phyloP scores from a whole-genome alignment of 345 rosid genomes.

The sweet orange (Citrus sinensis) region DNA sequence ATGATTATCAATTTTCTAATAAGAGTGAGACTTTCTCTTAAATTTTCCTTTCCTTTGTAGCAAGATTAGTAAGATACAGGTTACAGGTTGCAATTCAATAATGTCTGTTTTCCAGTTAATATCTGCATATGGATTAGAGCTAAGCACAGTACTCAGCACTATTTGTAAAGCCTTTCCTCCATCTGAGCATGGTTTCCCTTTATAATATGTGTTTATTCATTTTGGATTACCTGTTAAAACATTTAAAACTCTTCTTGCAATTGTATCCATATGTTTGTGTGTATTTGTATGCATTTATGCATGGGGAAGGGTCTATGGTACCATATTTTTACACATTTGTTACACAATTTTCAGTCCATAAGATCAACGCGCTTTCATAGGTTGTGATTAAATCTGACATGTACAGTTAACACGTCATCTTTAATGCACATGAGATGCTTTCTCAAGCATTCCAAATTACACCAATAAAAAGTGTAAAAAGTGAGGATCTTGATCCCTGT shows the following conservation, averaged over 20 bases:
- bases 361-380: not conserved
- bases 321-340: not conserved
- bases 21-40: constrained; percentile 60
- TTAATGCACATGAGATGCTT: not conserved
- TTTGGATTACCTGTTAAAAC: not conserved
- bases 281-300: not conserved
- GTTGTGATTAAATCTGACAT: not conserved
- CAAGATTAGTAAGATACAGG: constrained; percentile 2
- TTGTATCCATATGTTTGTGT: not conserved
- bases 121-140: not conserved
- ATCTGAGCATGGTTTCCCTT: not conserved
- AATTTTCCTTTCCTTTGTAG: constrained; percentile 9
- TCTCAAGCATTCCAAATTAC: not conserved
- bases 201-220: not conserved
- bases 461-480: not conserved
- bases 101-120: not conserved
- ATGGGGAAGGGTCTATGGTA: not conserved
- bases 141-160: not conserved
- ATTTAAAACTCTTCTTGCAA: not conserved
- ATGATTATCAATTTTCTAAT: constrained; percentile 98
- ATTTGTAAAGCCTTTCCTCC: not conserved
- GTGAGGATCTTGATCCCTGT: not conserved
- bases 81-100: not conserved
- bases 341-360: not conserved
- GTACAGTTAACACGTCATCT: not conserved